phyloP scores from a whole-genome alignment of 2,329 filamentous ascomycete genomes.

The Sarocladiaceae sp. region DNA sequence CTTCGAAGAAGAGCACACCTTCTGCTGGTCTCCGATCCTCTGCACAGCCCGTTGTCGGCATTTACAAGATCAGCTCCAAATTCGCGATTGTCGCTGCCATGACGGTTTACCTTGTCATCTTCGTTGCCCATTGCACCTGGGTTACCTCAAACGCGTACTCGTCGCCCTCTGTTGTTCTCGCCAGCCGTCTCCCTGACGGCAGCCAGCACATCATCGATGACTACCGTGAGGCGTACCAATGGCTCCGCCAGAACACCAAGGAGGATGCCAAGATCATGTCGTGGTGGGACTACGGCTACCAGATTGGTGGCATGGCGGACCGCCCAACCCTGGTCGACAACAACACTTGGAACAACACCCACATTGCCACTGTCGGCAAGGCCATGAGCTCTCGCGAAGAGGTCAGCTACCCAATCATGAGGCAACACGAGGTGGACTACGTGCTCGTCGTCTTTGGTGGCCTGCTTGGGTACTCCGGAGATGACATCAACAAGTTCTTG shows the following conservation, averaged over 20 bases:
- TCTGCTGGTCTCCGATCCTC: slow-evolving; percentile 59
- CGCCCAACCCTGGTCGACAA: slow-evolving; percentile 96
- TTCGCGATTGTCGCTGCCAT: slow-evolving; percentile 65
- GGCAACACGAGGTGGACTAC: slow-evolving; percentile 97
- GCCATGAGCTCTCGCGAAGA: slow-evolving; percentile 97
- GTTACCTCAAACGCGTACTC: slow-evolving; percentile 99
- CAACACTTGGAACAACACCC: slow-evolving; percentile 99
- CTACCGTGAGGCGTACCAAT: slow-evolving; percentile 98
- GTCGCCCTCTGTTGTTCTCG: slow-evolving; percentile 92
- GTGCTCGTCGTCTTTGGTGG: slow-evolving; percentile 97
- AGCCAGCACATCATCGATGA: slow-evolving; percentile 98
- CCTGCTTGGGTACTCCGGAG: slow-evolving; percentile 91
- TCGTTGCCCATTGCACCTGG: slow-evolving; percentile 98
- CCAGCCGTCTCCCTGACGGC: slow-evolving; percentile 85
- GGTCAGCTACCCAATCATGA: slow-evolving; percentile 97
- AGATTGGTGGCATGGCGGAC: slow-evolving; percentile 99
- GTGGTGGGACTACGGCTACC: slow-evolving; percentile 99
- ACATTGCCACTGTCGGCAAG: slow-evolving; percentile 98
- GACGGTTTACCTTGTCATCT: slow-evolving; percentile 78
- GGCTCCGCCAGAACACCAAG: slow-evolving; percentile 94
- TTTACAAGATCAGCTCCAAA: slow-evolving; percentile 79
- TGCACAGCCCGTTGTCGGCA: slow-evolving; percentile 68
- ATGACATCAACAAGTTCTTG: slow-evolving; percentile 99
- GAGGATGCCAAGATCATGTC: slow-evolving; percentile 98
- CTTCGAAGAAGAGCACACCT: slow-evolving; percentile 50